phyloP scores from a whole-genome alignment of 2,329 filamentous ascomycete genomes.

The Alternaria gansuensis region DNA sequence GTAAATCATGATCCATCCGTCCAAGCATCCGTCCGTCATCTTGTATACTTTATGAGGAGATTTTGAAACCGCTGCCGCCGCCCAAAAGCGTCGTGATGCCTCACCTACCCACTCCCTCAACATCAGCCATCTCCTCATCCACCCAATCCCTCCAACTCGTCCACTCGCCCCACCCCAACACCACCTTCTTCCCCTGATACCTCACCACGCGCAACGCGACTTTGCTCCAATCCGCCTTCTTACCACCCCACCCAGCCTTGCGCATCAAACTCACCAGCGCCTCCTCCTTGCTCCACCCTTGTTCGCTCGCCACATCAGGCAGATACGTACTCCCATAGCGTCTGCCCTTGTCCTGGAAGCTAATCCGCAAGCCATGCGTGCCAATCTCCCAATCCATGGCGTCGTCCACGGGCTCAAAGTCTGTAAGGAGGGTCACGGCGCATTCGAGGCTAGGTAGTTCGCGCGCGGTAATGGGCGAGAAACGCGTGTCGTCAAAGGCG shows the following conservation, averaged over 20 bases:
- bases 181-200: conserved; percentile 86
- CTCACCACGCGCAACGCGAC: conserved; percentile 80
- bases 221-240: conserved; percentile 73
- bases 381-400: conserved; percentile 88
- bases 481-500: conserved; percentile 71
- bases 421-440: conserved; percentile 79
- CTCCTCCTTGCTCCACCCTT: conserved; percentile 95
- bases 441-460: conserved; percentile 53
- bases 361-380: conserved; percentile 85
- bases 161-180: conserved; percentile 75
- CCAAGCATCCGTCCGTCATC: background rate
- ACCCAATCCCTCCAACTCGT: conserved; percentile 82
- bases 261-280: conserved; percentile 88
- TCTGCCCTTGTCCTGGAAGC: conserved; percentile 76
- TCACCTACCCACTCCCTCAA: background rate
- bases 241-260: conserved; percentile 90
- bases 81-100: background rate
- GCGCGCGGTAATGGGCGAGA: conserved; percentile 62
- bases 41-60: background rate
- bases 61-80: too few relatives aligned
- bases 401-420: conserved; percentile 79
- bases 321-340: conserved; percentile 89
- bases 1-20: conserved; percentile 5
- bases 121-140: conserved; percentile 47
- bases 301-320: conserved; percentile 88